Evolutionary conservation across 176 grass and related monocot species (phyloP), one percentile per base, ranked within the genome.

Genomic region (Triticum monococcum): DNA sequence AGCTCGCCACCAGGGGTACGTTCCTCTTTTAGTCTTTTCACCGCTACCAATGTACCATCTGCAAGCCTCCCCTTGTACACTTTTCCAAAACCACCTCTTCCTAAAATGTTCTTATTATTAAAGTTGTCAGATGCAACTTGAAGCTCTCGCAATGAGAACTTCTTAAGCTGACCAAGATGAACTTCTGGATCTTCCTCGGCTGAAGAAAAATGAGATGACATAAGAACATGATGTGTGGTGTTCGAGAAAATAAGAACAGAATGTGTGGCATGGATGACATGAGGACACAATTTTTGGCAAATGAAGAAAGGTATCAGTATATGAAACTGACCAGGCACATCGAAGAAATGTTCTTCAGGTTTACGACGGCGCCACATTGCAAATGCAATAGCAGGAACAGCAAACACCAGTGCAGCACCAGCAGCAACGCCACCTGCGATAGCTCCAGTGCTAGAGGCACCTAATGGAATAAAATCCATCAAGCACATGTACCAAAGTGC

Each of bases 61-160:
- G 90, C 85, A 17, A 95, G 90, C 46, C 88, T 87, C 36, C 93
- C 93, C 52, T 95, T 95, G 72, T 95, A 95, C 36, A 92, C 93
- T 84, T 92, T 92, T 88, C 93, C 93, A 86, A 92, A 92, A 64
- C 93, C 90, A 75, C 93, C 90, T 90, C 87, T 86, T 81, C 93
- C 93, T 61, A 95, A 77, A 86, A 95, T 86, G 78, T 88, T 88
- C 84, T 92, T 92, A 14, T 90, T 83, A 64, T 74, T 88, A 82
- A 95, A 95, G 68, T 83, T 88, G 50, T 92, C 82, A 1, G 88
- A 92, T 79, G 93, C 93, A 63, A 92, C 81, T 86, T 90, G 93
- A 75, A 95, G 83, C 38, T 95, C 93, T 76, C 88, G 78, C 82
- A 95, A 68, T 66, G 93, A 92, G 78, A 95, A 95, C 77, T 87